Conservation (phyloP, 1,284 basidiomycete genomes). For the Microbotryum intermedium region DNA sequence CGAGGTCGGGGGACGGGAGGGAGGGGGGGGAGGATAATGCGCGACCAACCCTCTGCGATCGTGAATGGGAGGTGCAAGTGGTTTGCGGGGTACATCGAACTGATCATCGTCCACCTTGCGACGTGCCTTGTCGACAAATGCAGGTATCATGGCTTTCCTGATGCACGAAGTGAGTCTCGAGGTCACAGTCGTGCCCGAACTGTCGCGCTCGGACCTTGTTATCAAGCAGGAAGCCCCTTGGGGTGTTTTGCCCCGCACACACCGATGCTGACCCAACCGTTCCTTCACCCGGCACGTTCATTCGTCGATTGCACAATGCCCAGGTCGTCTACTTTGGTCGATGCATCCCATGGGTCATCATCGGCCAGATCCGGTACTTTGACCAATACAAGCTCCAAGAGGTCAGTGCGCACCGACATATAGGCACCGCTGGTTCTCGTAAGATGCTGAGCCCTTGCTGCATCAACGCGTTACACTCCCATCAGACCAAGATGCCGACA, state of each 20-base stretch:
- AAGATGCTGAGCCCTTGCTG: neutral
- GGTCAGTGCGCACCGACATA: neutral
- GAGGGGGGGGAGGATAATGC: too few species aligned
- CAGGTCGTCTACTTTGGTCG: slow-evolving; percentile 96
- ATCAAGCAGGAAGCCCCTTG: too few species aligned
- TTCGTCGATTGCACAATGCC: neutral
- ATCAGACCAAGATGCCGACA: slow-evolving; percentile 63
- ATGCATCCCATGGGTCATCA: slow-evolving; percentile 88
- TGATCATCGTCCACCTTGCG: too few species aligned
- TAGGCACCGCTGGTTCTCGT: neutral
- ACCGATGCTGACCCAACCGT: too few species aligned
- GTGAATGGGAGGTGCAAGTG: too few species aligned
- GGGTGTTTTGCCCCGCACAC: too few species aligned
- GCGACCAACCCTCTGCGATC: neutral
- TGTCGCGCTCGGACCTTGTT: slow-evolving; percentile 2
- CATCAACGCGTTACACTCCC: neutral
- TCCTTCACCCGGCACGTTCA: neutral
- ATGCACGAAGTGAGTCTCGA: slow-evolving; percentile 44
- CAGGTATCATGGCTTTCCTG: slow-evolving; percentile 81
- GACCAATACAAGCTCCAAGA: slow-evolving; percentile 84
- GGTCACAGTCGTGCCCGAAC: neutral
- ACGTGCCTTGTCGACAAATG: neutral
- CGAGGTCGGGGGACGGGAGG: neutral
- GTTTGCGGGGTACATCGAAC: too few species aligned
- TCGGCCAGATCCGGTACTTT: slow-evolving; percentile 82